Evolutionary conservation across 1,284 basidiomycete genomes (phyloP).

Genomic region (Cryptococcus sp.): DNA sequence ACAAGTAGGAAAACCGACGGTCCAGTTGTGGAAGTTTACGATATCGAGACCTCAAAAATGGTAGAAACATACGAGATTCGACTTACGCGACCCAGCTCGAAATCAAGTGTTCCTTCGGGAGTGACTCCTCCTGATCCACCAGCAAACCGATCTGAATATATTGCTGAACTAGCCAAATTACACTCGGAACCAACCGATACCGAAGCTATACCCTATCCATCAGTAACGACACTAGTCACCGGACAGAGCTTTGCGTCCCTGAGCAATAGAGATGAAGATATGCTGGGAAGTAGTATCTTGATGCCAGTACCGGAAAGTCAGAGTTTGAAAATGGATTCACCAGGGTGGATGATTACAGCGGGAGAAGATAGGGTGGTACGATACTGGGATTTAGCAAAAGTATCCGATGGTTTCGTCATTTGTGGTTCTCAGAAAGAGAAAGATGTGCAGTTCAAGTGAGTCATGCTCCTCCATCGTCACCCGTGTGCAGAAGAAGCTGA

Average conservation of each 20-base stretch:
- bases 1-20: slow-evolving; percentile 13
- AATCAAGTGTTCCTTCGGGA: not conserved
- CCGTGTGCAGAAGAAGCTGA: not conserved
- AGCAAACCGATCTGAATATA: not conserved
- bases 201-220: slow-evolving; percentile 4
- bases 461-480: not conserved
- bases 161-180: not conserved
- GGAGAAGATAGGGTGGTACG: slow-evolving; percentile 44
- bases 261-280: slow-evolving; percentile 10
- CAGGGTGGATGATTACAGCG: slow-evolving; percentile 40
- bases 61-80: slow-evolving; percentile 44
- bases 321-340: slow-evolving; percentile 4
- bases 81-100: slow-evolving; percentile 16
- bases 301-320: slow-evolving; percentile 23
- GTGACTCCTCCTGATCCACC: not conserved
- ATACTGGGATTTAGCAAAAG: slow-evolving; percentile 39
- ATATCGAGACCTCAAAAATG: slow-evolving; percentile 45
- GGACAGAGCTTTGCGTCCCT: slow-evolving; percentile 30
- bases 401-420: slow-evolving; percentile 37
- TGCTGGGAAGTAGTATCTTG: slow-evolving; percentile 4
- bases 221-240: slow-evolving; percentile 18
- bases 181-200: not conserved
- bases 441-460: slow-evolving; percentile 38
- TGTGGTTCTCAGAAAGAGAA: slow-evolving; percentile 43
- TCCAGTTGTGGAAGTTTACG: slow-evolving; percentile 42